Base-by-base conservation (phyloP, 2,329 filamentous ascomycete genomes). In the Alternaria incomplexa region DNA sequence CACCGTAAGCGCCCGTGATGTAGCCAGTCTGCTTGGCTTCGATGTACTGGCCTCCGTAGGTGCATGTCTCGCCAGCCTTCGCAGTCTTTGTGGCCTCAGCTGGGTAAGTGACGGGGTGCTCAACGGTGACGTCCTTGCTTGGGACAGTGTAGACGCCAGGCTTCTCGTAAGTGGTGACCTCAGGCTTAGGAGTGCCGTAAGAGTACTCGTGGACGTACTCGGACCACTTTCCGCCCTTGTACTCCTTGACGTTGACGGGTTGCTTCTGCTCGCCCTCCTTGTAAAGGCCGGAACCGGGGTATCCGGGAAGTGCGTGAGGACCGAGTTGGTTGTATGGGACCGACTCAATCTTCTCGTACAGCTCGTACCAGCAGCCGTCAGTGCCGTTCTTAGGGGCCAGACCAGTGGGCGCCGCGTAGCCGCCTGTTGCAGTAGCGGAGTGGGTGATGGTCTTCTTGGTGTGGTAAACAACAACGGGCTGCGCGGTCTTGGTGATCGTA, bases 141-240 rank as follows among this genome's bases (percentile, higher is more conserved):
- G 74, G 69, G 50, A 74, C 63, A 4, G 75, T 77, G 69, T 77
- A 77, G 13, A 70, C 66, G 32, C 74, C 76, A 10, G 76, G 70
- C 28, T 61, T 65, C 40, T 66, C 65, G 61, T 73, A 79, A n/a
- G 71, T 76, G 55, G 69, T 75, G 25, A 65, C 67, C 23, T 69
- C 64, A 2, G 71, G 70, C 58, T 71, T 72, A 30, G 76, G 74
- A 17, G 62, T 64, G 50, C 73, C 72, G 57, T 77, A 76, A 20
- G 58, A 65, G 50, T 68, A 64, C 43, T 62, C 69, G 30, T 69
- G 52, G 12, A 62, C 61, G 53, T 77, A 76, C 28, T 66, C 62
- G 9, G 63, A 63, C 70, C 75, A 78, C 56, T 77, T 76, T 47
- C 74, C 74, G 13, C 68, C 58, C 58, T 71, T 71, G 71, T 70